Conservation (phyloP, 495 filamentous ascomycete species). For the Podospora sp. region DNA sequence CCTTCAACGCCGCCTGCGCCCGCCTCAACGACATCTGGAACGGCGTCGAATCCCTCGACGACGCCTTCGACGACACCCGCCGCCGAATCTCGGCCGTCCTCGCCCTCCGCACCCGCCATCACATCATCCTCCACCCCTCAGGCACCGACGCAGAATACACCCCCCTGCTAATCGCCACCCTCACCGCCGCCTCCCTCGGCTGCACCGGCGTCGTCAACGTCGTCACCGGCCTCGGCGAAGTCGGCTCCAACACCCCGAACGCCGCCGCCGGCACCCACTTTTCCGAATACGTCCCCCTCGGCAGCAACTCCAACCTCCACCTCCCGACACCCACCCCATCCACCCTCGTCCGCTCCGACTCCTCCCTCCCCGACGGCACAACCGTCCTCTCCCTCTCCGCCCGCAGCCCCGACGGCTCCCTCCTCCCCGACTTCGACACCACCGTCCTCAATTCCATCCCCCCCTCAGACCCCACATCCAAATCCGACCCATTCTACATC, state of each 20-base stretch:
- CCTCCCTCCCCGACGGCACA: background rate
- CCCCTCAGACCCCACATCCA: background rate
- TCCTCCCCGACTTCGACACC: conserved; percentile 1
- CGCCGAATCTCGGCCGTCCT: conserved; percentile 6
- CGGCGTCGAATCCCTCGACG: conserved; percentile 4
- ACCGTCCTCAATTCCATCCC: background rate
- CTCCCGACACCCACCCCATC: background rate
- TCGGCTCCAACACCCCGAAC: conserved; percentile 12
- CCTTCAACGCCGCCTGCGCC: conserved; percentile 1
- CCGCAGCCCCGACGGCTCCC: background rate
- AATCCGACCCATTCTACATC: background rate
- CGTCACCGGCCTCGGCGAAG: conserved; percentile 5
- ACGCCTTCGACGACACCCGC: conserved; percentile 4
- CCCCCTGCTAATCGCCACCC: background rate
- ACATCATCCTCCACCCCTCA: conserved; percentile 9
- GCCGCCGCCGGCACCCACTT: conserved; percentile 11
- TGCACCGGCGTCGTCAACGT: conserved; percentile 13
- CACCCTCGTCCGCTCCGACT: background rate
- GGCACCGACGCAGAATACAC: conserved; percentile 11
- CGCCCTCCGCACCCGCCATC: conserved; percentile 4
- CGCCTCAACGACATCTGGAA: conserved; percentile 12
- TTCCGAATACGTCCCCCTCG: conserved; percentile 1
- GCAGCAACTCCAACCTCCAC: background rate
- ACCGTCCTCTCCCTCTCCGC: background rate
- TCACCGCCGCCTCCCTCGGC: background rate